Percentiles rank a stretch among this genome's conserved stretches.
phyloP scores from a whole-genome alignment of 1,284 basidiomycete genomes.

The Sphagnurus paluster region DNA sequence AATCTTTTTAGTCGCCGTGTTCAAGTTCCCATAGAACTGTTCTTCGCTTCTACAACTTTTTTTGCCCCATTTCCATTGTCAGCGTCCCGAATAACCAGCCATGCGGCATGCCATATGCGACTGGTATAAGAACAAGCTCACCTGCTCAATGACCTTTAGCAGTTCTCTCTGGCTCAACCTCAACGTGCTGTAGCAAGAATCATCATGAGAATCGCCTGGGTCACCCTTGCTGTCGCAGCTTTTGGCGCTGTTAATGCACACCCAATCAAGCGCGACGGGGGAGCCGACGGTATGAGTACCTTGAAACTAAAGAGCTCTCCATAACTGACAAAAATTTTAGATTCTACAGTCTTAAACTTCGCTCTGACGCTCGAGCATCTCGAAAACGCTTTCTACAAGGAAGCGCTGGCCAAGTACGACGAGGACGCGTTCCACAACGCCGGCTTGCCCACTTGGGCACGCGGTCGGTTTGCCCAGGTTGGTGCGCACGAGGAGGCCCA shows the following conservation, averaged over 20 bases:
- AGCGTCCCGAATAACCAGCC: too few species aligned
- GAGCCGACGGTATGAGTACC: slow-evolving; percentile 14
- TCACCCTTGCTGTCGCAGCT: slow-evolving; percentile 8
- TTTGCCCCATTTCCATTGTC: too few species aligned
- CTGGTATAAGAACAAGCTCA: too few species aligned
- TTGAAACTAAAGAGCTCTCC: not conserved
- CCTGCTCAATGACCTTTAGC: too few species aligned
- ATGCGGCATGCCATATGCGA: too few species aligned
- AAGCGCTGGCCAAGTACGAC: slow-evolving; percentile 44
- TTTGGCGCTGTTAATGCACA: slow-evolving; percentile 11
- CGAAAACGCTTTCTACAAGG: slow-evolving; percentile 62
- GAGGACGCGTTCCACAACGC: slow-evolving; percentile 49
- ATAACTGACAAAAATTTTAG: not conserved
- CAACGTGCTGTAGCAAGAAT: too few species aligned
- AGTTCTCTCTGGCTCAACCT: too few species aligned
- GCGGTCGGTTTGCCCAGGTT: slow-evolving; percentile 52
- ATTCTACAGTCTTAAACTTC: slow-evolving; percentile 43
- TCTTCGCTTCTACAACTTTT: too few species aligned
- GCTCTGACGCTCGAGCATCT: slow-evolving; percentile 73
- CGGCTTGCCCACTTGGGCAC: slow-evolving; percentile 49
- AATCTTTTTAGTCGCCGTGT: too few species aligned
- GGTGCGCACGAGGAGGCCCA: slow-evolving; percentile 55
- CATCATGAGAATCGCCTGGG: slow-evolving; percentile 16
- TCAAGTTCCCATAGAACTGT: too few species aligned
- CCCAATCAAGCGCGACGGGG: slow-evolving; percentile 12